Conservation (phyloP, 768 basidiomycete genomes). For the Lactifluus subvellereus region DNA sequence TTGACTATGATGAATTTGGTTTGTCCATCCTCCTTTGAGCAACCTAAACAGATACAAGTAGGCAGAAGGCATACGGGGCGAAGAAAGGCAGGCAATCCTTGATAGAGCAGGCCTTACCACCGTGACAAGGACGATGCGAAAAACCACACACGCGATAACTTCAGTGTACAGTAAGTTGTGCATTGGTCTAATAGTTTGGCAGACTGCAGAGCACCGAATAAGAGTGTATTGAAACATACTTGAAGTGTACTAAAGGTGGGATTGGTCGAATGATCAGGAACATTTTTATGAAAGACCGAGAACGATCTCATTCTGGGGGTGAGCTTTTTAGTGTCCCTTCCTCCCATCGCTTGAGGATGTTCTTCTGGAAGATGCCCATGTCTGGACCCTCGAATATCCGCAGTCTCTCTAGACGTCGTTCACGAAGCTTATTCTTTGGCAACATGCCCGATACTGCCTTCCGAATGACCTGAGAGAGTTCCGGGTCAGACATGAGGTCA, state of each 20-base stretch:
- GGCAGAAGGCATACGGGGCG: too few species aligned
- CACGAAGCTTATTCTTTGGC: conserved; percentile 94
- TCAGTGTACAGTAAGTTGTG: too few species aligned
- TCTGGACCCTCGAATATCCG: conserved; percentile 80
- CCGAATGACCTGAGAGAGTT: conserved; percentile 69
- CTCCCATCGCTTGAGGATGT: conserved; percentile 80
- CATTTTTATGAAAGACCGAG: background rate
- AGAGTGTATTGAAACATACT: background rate
- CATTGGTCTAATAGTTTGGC: background rate
- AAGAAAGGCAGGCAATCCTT: too few species aligned
- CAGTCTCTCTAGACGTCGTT: conserved; percentile 79
- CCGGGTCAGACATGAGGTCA: background rate
- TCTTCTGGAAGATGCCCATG: conserved; percentile 69
- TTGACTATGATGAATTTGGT: too few species aligned
- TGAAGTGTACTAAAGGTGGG: background rate
- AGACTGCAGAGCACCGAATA: background rate
- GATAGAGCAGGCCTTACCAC: too few species aligned
- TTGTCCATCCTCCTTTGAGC: too few species aligned
- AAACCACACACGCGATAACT: background rate
- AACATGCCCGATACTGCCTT: conserved; percentile 98
- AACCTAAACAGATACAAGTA: too few species aligned
- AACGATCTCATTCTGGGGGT: background rate
- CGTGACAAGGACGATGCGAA: background rate
- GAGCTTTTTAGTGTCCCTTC: conserved; percentile 53
- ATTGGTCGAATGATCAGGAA: background rate